These are phyloP conservation scores for Colletotrichum aenigma DNA, from an alignment of 2,329 filamentous ascomycete species.

Conservation along the genomic window DNA sequence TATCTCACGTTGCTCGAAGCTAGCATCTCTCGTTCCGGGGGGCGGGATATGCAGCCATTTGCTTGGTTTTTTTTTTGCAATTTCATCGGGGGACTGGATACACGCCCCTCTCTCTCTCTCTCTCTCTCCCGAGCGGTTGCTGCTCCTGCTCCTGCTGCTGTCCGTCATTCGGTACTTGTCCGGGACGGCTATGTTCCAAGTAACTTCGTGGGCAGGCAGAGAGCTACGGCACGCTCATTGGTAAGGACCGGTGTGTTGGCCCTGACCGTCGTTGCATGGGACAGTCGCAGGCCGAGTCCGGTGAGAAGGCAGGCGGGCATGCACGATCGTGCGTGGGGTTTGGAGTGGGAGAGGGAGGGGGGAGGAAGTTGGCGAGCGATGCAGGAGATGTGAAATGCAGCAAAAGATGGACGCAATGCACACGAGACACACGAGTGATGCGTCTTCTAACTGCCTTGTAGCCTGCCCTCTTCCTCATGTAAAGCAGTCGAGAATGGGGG, in stretches of 20 bases:
- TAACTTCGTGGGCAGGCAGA: not conserved
- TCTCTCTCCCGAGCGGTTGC: not conserved
- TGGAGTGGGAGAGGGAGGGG: not conserved
- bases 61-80: not conserved
- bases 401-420: not conserved
- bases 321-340: not conserved
- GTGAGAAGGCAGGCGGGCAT: not conserved
- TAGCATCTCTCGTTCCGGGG: not conserved
- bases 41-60: not conserved
- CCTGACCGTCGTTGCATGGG: not conserved
- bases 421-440: not conserved
- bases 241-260: not conserved
- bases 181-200: not conserved
- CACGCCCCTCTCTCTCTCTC: not conserved
- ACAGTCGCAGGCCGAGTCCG: not conserved
- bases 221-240: not conserved
- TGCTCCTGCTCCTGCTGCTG: not conserved
- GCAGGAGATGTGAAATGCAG: not conserved
- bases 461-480: not conserved
- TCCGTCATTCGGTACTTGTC: not conserved
- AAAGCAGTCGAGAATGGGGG: not conserved
- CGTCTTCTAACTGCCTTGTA: not conserved
- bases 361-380: not conserved
- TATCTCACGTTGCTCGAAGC: not conserved
- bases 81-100: not conserved